Conservation (phyloP, 1,284 basidiomycete genomes). For the Irpex lacteus region DNA sequence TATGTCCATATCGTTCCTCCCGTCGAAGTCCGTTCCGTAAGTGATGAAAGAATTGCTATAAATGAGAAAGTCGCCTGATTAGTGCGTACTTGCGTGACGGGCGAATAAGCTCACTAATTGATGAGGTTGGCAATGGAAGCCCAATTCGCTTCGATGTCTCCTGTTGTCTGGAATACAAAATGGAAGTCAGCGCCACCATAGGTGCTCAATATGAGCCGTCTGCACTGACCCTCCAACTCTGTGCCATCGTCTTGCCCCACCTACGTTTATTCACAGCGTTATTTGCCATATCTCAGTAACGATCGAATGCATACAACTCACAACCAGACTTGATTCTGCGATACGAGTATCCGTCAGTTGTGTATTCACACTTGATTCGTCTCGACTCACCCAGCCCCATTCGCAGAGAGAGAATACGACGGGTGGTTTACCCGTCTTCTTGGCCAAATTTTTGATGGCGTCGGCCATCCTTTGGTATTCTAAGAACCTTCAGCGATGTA, state of each 20-base stretch:
- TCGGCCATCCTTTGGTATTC: neutral
- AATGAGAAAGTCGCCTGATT: too few species aligned
- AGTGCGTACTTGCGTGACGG: too few species aligned
- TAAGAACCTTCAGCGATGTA: neutral
- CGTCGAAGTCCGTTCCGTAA: neutral
- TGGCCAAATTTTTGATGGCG: neutral
- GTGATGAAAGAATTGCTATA: slow-evolving; percentile 19
- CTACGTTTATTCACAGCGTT: neutral
- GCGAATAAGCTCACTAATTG: slow-evolving; percentile 32
- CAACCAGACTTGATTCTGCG: neutral
- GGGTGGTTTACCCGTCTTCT: neutral
- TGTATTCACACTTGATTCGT: neutral
- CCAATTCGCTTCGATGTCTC: slow-evolving; percentile 37
- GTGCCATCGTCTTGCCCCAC: neutral
- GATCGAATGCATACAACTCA: neutral
- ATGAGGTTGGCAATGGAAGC: slow-evolving; percentile 38
- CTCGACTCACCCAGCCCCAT: neutral
- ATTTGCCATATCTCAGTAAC: neutral
- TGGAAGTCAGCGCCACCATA: neutral
- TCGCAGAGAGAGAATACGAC: neutral
- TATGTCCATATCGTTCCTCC: neutral
- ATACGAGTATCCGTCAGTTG: neutral
- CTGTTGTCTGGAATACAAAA: slow-evolving; percentile 12
- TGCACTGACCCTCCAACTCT: neutral
- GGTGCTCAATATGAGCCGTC: neutral